A percentile compares a stretch with the other conserved stretches of the same genome.
Evolutionary conservation across 768 basidiomycete species (phyloP).

Genomic region (Agaricus sinodeliciosus): DNA sequence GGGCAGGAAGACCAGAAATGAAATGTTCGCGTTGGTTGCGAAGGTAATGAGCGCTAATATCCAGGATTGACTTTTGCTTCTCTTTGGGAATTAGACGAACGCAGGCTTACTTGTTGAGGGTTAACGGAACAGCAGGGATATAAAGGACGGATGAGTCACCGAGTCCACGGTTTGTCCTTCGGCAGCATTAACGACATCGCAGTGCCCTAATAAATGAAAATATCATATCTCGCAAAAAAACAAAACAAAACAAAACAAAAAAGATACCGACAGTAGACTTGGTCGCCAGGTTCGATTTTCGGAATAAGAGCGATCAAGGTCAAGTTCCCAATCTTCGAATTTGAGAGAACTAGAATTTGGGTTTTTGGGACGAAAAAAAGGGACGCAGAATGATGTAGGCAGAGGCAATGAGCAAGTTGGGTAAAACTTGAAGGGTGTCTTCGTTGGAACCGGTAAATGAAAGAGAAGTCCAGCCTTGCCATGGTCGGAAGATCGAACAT

Average conservation of each 20-base stretch:
- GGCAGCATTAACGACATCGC: constrained; percentile 51
- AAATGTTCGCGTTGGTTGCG: constrained; percentile 44
- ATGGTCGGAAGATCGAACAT: constrained; percentile 51
- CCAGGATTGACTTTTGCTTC: neutral
- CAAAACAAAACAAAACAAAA: no score
- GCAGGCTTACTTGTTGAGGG: constrained; percentile 41
- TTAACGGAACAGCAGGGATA: constrained; percentile 48
- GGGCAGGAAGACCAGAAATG: constrained; percentile 39
- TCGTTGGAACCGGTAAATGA: constrained; percentile 49
- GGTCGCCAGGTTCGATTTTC: constrained; percentile 54
- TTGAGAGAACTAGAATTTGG: constrained; percentile 23
- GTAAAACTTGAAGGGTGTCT: constrained; percentile 60
- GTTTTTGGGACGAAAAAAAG: constrained; percentile 48
- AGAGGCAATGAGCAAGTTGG: constrained; percentile 45
- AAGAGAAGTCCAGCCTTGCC: constrained; percentile 52
- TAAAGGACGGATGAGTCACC: constrained; percentile 51
- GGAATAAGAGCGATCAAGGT: constrained; percentile 47
- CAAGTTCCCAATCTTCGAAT: constrained; percentile 48
- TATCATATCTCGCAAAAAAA: no score
- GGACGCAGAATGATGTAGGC: constrained; percentile 60
- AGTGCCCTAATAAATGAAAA: constrained; percentile 50
- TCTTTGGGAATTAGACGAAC: constrained; percentile 28
- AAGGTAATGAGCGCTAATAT: constrained; percentile 38
- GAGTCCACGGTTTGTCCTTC: constrained; percentile 36
- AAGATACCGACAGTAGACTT: constrained; percentile 43